A percentile compares a stretch with the other conserved stretches of the same genome.
phyloP scores from a whole-genome alignment of 2,329 filamentous ascomycete species.

The Anthostomella pinea region DNA sequence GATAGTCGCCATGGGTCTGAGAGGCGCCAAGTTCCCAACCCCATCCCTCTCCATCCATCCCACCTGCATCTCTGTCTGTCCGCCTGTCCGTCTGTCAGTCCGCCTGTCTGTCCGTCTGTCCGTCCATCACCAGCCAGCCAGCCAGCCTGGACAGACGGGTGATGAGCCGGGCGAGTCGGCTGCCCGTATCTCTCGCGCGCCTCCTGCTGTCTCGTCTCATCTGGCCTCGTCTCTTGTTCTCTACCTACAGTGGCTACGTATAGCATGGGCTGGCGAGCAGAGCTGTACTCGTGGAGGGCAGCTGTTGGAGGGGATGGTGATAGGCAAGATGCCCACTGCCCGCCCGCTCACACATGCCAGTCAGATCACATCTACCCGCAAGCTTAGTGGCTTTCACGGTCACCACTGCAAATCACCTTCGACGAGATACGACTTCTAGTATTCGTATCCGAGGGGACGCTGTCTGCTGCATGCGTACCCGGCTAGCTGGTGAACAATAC shows the following conservation, averaged over 20 bases:
- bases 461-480: neutral
- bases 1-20: slow-evolving; percentile 25
- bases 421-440: neutral
- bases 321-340: no score
- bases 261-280: no score
- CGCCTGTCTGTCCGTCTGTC: slow-evolving; percentile 1
- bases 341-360: slow-evolving; percentile 10
- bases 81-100: slow-evolving; percentile 5
- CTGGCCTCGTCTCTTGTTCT: no score
- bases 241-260: no score
- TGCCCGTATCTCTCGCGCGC: no score
- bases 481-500: neutral
- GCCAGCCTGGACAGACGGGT: no score
- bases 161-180: no score
- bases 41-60: slow-evolving; percentile 25
- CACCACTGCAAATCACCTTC: neutral
- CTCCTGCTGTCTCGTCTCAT: no score
- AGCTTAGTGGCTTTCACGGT: neutral
- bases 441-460: slow-evolving; percentile 1
- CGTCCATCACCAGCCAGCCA: no score
- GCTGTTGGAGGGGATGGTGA: no score
- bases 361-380: no score
- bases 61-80: slow-evolving; percentile 5
- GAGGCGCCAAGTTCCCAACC: slow-evolving; percentile 28
- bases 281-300: no score